Base-by-base conservation (phyloP, 2,329 filamentous ascomycete species). In the Claviceps africana region DNA sequence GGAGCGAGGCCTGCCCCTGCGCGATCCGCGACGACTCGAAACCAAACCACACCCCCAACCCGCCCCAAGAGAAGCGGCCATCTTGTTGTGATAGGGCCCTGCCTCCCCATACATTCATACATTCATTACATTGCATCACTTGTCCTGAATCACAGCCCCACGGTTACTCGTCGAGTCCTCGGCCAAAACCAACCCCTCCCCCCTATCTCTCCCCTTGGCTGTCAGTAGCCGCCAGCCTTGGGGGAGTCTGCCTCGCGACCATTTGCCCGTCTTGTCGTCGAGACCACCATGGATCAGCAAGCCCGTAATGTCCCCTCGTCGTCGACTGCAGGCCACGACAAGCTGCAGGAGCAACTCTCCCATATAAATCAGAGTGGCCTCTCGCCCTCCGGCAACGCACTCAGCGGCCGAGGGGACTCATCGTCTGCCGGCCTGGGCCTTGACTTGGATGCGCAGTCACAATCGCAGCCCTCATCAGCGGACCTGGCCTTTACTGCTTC, bases 351-450 rank as follows among this genome's bases (percentile, higher is more conserved):
- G 19, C 73, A 78, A 62, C 69, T 68, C 64, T 65, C 72, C 71
- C 75, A 81, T 82, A 83, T 85, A 83, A 85, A 77, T 66, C 79
- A 81, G 66, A 77, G 72, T 59, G 39, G 50, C 28, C 81, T 80
- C 67, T 83, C 82, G 61, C 78, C 81, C 60, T 79, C 80, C 64
- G 77, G 77, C 67, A 72, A 72, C 60, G 78, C 76, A 61, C 72
- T 75, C 64, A 70, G 25, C 11, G 17, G 74, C 64, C 57, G 63
- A 46, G 72, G 73, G 63, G 67, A 74, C 53, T 48, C 53, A 28
- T 61, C 67, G 60, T 72, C 70, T 50, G 70, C 74, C 60, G 75
- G 75, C 60, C 72, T 82, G 58, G 79, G 78, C 62, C 73, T 84
- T 62, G 76, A 69, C 56, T 69, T 83, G 59, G 76, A 83, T 64